Base-by-base conservation (phyloP, 169 alveolate genomes). In the Plasmodium blacklocki region DNA sequence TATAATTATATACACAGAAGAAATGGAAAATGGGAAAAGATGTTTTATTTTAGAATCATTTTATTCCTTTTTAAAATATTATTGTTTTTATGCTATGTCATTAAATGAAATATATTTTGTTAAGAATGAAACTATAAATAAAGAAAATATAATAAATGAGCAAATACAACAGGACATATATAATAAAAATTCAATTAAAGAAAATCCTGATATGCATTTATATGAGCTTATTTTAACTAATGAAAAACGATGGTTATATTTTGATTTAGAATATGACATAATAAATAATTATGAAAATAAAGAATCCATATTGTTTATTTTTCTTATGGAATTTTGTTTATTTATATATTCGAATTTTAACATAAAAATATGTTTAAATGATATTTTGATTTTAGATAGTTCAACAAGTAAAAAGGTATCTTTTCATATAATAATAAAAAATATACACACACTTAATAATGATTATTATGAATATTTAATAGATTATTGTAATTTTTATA, bases 221-320 rank as follows among this genome's bases (percentile, higher is more conserved):
- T 86, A 86, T 67, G 92, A 86, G 29, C 78, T 86, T 15, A 86
- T 86, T 6, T 3, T 86, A 56, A 52, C 73, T 3, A 73, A 86
- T 23, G 92, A 86, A 73, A 86, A 86, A 18, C 47, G 92, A 19
- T 86, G 92, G 92, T 68, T 86, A 43, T 86, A 47, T 73, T 86
- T 86, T 19, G 92, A 86, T 54, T 52, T 86, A 45, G 92, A 86
- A 64, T 86, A 71, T 64, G 92, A 86, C 21, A 67, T 60, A 29
- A 32, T 73, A 23, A 56, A 26, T 11, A 66, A 52, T 4, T 39
- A 50, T 32, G 72, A 73, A 72, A 72, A 72, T 71, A 86, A 86
- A 74, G 75, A 86, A 15, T n/a, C 39, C 39, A 26, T 86, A 14
- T 63, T 86, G 32, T 71, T 86, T 47, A 86, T 86, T 15, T 86